These are phyloP conservation scores for Saccharomycopsis oosterbeekiorum DNA, from an alignment of 805 yeast genomes.

Conservation along the genomic window DNA sequence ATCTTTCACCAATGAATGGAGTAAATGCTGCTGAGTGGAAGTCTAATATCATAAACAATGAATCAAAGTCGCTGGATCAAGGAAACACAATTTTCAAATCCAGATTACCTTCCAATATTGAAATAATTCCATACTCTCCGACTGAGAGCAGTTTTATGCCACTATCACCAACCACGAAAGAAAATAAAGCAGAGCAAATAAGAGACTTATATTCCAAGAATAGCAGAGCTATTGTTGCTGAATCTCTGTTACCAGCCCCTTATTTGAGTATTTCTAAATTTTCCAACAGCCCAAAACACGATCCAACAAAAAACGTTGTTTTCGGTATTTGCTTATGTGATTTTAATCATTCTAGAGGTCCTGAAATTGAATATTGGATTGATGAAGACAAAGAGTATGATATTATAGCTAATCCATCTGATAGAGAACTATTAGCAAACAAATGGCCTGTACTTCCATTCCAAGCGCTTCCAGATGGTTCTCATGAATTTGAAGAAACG, in stretches of 20 bases:
- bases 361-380: slow-evolving; percentile 89
- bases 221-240: slow-evolving; percentile 3
- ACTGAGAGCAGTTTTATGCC: slow-evolving; percentile 2
- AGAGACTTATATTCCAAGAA: slow-evolving; percentile 7
- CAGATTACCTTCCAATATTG: background rate
- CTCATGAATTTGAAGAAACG: slow-evolving; percentile 88
- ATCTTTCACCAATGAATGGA: background rate
- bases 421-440: slow-evolving; percentile 24
- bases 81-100: background rate
- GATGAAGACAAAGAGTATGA: slow-evolving; percentile 35
- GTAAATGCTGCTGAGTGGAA: background rate
- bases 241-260: slow-evolving; percentile 12
- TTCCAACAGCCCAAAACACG: slow-evolving; percentile 12
- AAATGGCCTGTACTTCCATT: slow-evolving; percentile 87
- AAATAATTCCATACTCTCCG: background rate
- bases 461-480: slow-evolving; percentile 93
- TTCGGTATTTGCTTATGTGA: slow-evolving; percentile 86
- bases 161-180: slow-evolving; percentile 15
- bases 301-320: slow-evolving; percentile 30
- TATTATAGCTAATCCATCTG: slow-evolving; percentile 26
- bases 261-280: slow-evolving; percentile 11
- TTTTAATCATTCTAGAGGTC: slow-evolving; percentile 88
- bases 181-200: slow-evolving; percentile 8
- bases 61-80: background rate
- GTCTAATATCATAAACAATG: background rate